These are phyloP conservation scores for Fallopia convolvulus DNA, from an alignment of 148 eudicot species.

Conservation along the genomic window DNA sequence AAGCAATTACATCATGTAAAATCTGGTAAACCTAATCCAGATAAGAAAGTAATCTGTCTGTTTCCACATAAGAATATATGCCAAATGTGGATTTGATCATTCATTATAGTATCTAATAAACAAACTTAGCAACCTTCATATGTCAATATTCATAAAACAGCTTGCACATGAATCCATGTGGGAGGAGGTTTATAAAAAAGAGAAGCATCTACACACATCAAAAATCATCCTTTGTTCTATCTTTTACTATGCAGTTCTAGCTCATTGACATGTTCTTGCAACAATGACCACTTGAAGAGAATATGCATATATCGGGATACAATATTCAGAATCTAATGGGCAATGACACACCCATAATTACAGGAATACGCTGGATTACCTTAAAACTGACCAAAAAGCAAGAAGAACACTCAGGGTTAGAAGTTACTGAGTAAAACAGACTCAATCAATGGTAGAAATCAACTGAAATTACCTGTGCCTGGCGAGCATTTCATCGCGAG, in stretches of 20 bases:
- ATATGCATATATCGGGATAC: background rate
- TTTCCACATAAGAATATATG: background rate
- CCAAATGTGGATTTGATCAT: background rate
- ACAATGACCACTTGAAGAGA: background rate
- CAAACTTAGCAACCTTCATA: background rate
- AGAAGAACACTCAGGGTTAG: background rate
- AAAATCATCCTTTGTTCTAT: background rate
- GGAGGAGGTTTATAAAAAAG: background rate
- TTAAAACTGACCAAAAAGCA: no score
- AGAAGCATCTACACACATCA: background rate
- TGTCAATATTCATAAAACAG: background rate
- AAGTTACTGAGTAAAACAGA: background rate
- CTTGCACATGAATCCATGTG: background rate
- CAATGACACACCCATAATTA: no score
- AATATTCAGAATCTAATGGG: background rate
- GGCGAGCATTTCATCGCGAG: conserved; percentile 64
- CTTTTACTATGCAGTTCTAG: background rate
- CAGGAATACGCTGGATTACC: no score
- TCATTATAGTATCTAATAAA: background rate
- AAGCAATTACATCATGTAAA: background rate
- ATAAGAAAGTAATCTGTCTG: background rate
- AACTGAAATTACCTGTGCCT: conserved; percentile 48
- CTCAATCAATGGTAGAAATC: background rate
- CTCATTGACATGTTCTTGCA: background rate
- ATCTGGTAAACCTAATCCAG: background rate